These are phyloP conservation scores for Xylaria sp. DNA, from an alignment of 2,329 filamentous ascomycete genomes.

Conservation along the genomic window DNA sequence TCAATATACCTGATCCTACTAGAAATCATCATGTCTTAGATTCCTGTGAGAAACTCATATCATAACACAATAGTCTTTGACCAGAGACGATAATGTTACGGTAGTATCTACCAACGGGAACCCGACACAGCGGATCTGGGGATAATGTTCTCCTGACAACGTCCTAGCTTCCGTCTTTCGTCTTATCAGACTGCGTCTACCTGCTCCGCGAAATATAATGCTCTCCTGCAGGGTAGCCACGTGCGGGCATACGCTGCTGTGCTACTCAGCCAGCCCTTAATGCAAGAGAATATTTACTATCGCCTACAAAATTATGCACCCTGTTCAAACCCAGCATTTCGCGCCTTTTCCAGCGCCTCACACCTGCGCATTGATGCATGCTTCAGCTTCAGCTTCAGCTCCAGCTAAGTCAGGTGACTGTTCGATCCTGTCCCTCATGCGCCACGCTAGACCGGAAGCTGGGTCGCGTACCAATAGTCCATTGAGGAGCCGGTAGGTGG, in stretches of 20 bases:
- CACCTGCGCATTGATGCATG: neutral
- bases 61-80: neutral
- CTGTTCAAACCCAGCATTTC: neutral
- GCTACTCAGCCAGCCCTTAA: neutral
- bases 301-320: neutral
- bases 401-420: neutral
- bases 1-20: neutral
- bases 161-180: neutral
- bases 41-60: neutral
- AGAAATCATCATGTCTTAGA: neutral
- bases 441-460: neutral
- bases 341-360: neutral
- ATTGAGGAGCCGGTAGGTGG: neutral
- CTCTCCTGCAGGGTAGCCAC: neutral
- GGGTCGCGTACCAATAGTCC: neutral
- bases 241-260: neutral
- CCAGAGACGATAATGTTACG: constrained; percentile 11
- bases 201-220: neutral
- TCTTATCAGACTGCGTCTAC: neutral
- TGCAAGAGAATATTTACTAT: neutral
- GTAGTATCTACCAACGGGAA: constrained; percentile 8
- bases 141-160: neutral
- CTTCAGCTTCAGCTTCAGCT: constrained; percentile 12
- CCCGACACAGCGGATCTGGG: constrained; percentile 18
- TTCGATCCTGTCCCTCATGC: neutral